Base-by-base conservation (phyloP, 2,329 filamentous ascomycete genomes). In the Bisporella sp. region DNA sequence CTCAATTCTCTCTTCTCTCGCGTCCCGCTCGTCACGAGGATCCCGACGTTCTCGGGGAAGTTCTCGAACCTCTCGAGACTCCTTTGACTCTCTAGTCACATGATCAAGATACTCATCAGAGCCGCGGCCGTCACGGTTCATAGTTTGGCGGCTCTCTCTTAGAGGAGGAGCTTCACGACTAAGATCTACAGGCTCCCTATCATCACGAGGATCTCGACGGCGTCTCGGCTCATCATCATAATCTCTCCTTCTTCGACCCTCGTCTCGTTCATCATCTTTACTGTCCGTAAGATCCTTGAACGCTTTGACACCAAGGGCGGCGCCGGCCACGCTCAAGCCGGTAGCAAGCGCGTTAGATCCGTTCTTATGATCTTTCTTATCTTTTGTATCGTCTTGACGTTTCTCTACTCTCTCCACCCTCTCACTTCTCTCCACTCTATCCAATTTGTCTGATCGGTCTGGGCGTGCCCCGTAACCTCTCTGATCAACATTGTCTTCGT, bases 241-340 rank as follows among this genome's bases (percentile, higher is more conserved):
- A 30, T 62, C 60, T n/a, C 53, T 55, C 9, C 55, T 54, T 48
- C 53, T 55, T 47, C 52, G 57, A 41, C 56, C 51, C 28, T 32
- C 13, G 41, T 57, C 57, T 9, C 59, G 54, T 31, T 57, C 50
- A 1, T 62, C 58, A 6, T 63, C 58, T 7, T 57, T 50, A 5
- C 62, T 59, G 13, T 64, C 61, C 31, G 58, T 54, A n/a, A 60
- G 55, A 28, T 61, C 61, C 50, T 64, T 65, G 33, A 61, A 47
- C 9, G 64, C 61, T 48, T 57, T 60, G 9, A 66, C 44, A 12
- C 64, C 60, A 28, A 66, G 49, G 32, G 64, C 63, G n/a, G 60
- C 61, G 31, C 59, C 61, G 41, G 64, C 64, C 50, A 65, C 51
- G 46, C 64, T 61, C 28, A 66, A 53, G 30, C 64, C 61, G 8